A percentile compares a stretch with the other conserved stretches of the same genome.
Conservation (phyloP, 2,329 filamentous ascomycete species). For the Acephala macrosclerotiorum region DNA sequence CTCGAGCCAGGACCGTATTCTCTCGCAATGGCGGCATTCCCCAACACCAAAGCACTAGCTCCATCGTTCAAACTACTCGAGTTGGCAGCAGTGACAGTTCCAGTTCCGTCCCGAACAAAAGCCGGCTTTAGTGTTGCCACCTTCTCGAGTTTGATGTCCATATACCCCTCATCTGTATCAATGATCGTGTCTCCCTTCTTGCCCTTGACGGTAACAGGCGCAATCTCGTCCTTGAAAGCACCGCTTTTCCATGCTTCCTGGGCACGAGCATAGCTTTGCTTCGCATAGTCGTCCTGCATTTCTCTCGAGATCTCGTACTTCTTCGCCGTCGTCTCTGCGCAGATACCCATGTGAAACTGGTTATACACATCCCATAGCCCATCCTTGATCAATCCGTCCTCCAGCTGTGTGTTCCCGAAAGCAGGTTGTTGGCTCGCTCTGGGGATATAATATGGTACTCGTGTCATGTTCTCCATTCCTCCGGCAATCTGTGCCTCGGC, state of each 20-base stretch:
- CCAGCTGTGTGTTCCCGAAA: slow-evolving; percentile 86
- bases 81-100: slow-evolving; percentile 94
- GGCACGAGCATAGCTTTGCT: slow-evolving; percentile 86
- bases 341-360: slow-evolving; percentile 97
- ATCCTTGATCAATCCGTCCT: slow-evolving; percentile 94
- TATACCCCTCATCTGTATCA: slow-evolving; percentile 86
- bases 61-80: slow-evolving; percentile 95
- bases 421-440: slow-evolving; percentile 82
- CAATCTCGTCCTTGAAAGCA: slow-evolving; percentile 89
- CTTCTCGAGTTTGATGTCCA: slow-evolving; percentile 87
- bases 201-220: slow-evolving; percentile 82
- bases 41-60: slow-evolving; percentile 87
- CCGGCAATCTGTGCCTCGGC: slow-evolving; percentile 90
- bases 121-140: slow-evolving; percentile 87
- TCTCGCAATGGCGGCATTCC: slow-evolving; percentile 79
- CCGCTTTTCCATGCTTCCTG: slow-evolving; percentile 87
- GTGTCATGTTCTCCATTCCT: slow-evolving; percentile 98
- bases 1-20: slow-evolving; percentile 80
- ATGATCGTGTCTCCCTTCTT: slow-evolving; percentile 85
- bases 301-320: slow-evolving; percentile 82
- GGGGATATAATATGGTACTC: slow-evolving; percentile 88
- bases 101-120: slow-evolving; percentile 84
- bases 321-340: slow-evolving; percentile 93
- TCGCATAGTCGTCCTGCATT: slow-evolving; percentile 90
- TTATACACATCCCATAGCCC: slow-evolving; percentile 97